Conservation (phyloP, 179 eudicot species). For the Camellia oleifera region DNA sequence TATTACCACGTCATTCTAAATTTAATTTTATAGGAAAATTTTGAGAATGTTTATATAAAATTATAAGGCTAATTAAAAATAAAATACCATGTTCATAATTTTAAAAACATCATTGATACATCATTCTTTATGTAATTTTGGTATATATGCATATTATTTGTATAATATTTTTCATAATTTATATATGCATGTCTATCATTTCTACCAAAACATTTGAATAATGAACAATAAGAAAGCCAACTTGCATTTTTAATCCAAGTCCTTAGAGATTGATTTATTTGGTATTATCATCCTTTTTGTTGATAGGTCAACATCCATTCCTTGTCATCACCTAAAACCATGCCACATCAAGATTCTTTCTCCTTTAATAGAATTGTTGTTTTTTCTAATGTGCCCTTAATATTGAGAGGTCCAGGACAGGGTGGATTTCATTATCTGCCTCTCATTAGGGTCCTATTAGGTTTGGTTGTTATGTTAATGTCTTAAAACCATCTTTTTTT, state of each 20-base stretch:
- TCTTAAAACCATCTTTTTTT: neutral
- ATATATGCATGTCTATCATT: neutral
- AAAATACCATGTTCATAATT: too few relatives aligned
- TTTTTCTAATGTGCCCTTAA: constrained; percentile 1
- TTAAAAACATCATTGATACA: too few relatives aligned
- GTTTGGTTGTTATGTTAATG: constrained; percentile 7
- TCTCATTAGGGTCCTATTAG: constrained; percentile 7
- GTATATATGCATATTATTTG: too few relatives aligned
- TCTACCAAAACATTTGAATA: constrained; percentile 26
- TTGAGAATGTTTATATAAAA: too few relatives aligned
- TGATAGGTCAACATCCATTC: constrained; percentile 55
- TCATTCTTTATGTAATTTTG: too few relatives aligned
- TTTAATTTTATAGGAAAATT: too few relatives aligned
- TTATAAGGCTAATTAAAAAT: too few relatives aligned
- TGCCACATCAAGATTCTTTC: constrained; percentile 49
- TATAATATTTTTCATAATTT: too few relatives aligned
- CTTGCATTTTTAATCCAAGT: constrained; percentile 16
- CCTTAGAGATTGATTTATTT: constrained; percentile 42
- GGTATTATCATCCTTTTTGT: constrained; percentile 43
- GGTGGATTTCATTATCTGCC: neutral
- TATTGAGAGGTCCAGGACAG: neutral
- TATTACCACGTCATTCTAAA: too few relatives aligned
- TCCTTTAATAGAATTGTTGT: constrained; percentile 36
- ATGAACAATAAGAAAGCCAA: constrained; percentile 23
- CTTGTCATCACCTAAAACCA: constrained; percentile 66